Evolutionary conservation across 2,329 filamentous ascomycete genomes (phyloP), one percentile per base, ranked within the genome.

Genomic region (Paramyrothecium roridum): DNA sequence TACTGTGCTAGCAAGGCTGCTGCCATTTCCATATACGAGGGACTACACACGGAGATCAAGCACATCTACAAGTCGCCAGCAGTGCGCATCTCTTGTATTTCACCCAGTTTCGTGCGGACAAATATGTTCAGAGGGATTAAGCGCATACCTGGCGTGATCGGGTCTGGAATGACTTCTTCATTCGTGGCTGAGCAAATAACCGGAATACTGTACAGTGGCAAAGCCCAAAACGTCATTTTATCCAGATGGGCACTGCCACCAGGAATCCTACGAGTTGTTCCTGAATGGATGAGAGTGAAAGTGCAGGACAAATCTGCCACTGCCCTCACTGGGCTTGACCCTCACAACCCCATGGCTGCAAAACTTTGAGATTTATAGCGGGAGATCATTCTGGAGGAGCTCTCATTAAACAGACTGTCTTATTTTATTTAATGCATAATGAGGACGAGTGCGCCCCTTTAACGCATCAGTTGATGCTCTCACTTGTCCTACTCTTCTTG

Each of bases 1-100:
- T 88, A 88, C 68, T 73, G 74, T 0, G 76, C 80, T 3, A 79
- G 75, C 52, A 88, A 88, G 70, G 75, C 83, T 2, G 84, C 82
- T 0, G 78, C 82, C 1, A 64, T 85, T 1, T 69, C 79, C 11
- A 83, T 88, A 69, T 83, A 87, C 63, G 84, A 88, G 65, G 84
- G 75, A 0, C 66, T 84, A 1, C 69, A 74, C 1, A 70, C 75
- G 1, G 81, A 84, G 63, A 63, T 84, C 40, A 72, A 71, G 40
- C 78, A 76, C 7, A 67, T 76, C 12, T 84, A 86, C 61, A 75
- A 78, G 23, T 83, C 83, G 2, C 79, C 77, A 0, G 76, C 74
- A 48, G 80, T 87, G 22, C 73, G 84, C 12, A 40, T 60, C 13
- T 59, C 59, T n/a, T 56, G 55, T n/a, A 52, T 54, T 11, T 56